Evolutionary conservation across 345 rosid genomes (phyloP).

Genomic region (Camelina sativa): DNA sequence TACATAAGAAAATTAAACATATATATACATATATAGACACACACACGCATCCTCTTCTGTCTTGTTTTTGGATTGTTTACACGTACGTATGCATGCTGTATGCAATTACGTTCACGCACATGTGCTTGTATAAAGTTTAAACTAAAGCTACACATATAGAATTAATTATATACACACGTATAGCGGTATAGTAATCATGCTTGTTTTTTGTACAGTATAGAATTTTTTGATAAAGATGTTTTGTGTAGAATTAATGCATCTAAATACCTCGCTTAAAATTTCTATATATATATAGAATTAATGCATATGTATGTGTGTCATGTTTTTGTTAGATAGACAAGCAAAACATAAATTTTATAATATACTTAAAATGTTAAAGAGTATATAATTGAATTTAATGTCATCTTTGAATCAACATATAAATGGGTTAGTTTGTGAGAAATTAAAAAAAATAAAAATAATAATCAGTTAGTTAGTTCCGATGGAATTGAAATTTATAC

Average conservation of each 20-base stretch:
- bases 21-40: constrained; percentile 8
- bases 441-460: not conserved
- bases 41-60: constrained; percentile 23
- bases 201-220: too few relatives aligned
- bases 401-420: not conserved
- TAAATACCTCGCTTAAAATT: constrained; percentile 1
- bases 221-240: too few relatives aligned
- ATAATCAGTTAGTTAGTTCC: not conserved
- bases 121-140: constrained; percentile 18
- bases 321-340: not conserved
- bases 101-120: constrained; percentile 34
- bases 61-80: constrained; percentile 28
- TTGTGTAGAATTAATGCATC: not conserved
- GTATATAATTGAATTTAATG: not conserved
- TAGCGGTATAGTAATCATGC: too few relatives aligned
- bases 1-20: constrained; percentile 13
- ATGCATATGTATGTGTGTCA: not conserved
- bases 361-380: not conserved
- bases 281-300: not conserved
- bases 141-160: constrained; percentile 8
- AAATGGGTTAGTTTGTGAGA: not conserved
- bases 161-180: too few relatives aligned
- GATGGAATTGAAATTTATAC: constrained; percentile 9
- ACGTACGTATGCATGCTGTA: constrained; percentile 42
- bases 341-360: not conserved